Evolutionary conservation across 2,329 filamentous ascomycete species (phyloP), one percentile per base, ranked within the genome.

Genomic region (Ceratocystis colombiana): DNA sequence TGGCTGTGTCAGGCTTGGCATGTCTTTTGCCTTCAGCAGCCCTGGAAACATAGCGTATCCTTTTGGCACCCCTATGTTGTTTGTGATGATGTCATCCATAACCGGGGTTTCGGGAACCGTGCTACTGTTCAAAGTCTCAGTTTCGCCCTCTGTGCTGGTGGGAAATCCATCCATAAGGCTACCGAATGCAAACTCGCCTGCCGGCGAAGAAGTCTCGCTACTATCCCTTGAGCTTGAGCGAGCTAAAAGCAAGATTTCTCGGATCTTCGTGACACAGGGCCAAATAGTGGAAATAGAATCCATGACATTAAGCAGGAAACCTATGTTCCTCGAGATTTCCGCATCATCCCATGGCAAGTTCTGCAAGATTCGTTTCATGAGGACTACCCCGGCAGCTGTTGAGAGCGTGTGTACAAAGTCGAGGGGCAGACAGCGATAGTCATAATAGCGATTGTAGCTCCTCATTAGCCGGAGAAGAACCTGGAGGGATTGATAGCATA

Each of bases 281-380:
- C 77, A 80, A 6, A 77, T 79, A 50, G 78, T 75, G 37, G 83
- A 75, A 44, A 85, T 79, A n/a, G 77, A 75, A 44, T 80, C 75
- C 68, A 83, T 79, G 45, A 79, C 78, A 3, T 81, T 77, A 0
- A 78, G 72, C n/a, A 78, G 75, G 17, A 78, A 75, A 7, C 79
- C 77, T 28, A 86, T 73, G 20, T 79, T 78, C 33, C 74, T 75
- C 0, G 81, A 77, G 33, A 85, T 79, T 62, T 80, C 74, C 0
- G 72, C 70, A 67, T 79, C 77, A 44, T 75, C 74, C 75, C 75
- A 77, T 0, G 76, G 72, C 0, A 74, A 72, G 6, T 73, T 71
- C 37, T 78, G 73, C 48, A 80, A 72, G 66, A 76, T 76, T 1
- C 77, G 73, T 64, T 77, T 76, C 77, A 81, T 79, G 69, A 81